Base-by-base conservation (phyloP, 768 basidiomycete genomes). In the Rhodotorula sphaerocarpa region DNA sequence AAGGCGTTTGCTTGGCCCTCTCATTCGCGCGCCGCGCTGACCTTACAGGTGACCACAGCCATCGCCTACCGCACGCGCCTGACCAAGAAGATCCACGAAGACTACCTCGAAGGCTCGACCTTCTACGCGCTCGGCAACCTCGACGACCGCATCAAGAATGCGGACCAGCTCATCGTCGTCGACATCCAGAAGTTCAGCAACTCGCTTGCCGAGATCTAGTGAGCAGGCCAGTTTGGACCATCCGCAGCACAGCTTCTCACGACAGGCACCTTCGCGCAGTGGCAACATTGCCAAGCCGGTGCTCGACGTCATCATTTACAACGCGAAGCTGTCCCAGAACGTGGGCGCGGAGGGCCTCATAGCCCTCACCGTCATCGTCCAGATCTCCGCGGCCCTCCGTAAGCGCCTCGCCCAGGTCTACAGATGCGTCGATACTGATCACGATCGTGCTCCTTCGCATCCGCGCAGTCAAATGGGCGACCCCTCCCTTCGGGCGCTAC, bases 121-220 rank as follows among this genome's bases (percentile, higher is more conserved):
- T 99, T 91, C 75, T 99, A 99, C 75, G 93, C 95, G 75, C 75
- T 99, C 21, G 84, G 90, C 47, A 95, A 95, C 74, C 77, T 97
- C 70, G 92, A 96, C 73, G 93, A 96, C 73, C 80, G 93, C 53
- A 90, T 96, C 53, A 90, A 90, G 79, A 95, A 96, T 70, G 86
- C 89, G 21, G 91, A 96, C 74, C 90, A 95, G 86, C 90, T 91
- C 86, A 88, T 95, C 55, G 93, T 90, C 3, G 85, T 92, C 61
- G 93, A 97, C 75, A 90, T 96, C 51, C 88, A 92, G 74, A 86
- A 86, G 56, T 97, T 95, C 76, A 88, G 89, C 20, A 82, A 81
- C 7, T 86, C 89, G 72, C 81, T 97, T 10, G 90, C 93, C 18
- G 89, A 89, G 23, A 91, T 97, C 41, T 97, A 96, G 75, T 82